Percentiles rank a stretch among this genome's conserved stretches.
Evolutionary conservation across 2,329 filamentous ascomycete genomes (phyloP).

Genomic region (Talaromyces albobiverticillius): DNA sequence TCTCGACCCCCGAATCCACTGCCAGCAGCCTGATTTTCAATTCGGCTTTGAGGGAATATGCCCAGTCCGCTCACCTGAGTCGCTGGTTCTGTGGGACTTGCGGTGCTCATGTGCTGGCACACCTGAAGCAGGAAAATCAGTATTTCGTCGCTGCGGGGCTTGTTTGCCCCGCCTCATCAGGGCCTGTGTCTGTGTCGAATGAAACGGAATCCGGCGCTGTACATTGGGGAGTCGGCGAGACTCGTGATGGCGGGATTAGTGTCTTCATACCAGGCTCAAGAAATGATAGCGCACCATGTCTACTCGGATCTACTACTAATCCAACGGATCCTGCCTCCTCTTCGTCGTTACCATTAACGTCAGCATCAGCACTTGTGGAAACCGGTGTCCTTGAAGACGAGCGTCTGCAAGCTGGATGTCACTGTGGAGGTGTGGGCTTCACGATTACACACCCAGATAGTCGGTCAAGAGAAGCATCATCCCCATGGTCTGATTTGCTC

Average conservation of each 20-base stretch:
- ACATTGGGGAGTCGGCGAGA: constrained; percentile 28
- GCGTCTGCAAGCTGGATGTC: constrained; percentile 47
- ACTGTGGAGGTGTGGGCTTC: constrained; percentile 57
- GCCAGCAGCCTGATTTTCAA: constrained; percentile 20
- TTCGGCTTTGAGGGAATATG: constrained; percentile 41
- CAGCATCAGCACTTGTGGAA: neutral
- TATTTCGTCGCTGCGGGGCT: constrained; percentile 35
- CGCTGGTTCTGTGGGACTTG: constrained; percentile 53
- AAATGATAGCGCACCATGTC: constrained; percentile 19
- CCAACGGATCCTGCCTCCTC: neutral
- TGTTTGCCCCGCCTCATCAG: constrained; percentile 17
- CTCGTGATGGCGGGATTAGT: constrained; percentile 29
- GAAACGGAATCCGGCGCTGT: constrained; percentile 19
- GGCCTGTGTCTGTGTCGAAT: constrained; percentile 7
- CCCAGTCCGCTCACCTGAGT: constrained; percentile 40
- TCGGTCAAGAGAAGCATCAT: constrained; percentile 43
- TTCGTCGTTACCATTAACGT: neutral
- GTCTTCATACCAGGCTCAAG: constrained; percentile 23
- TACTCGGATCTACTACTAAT: constrained; percentile 14
- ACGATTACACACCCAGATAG: constrained; percentile 55
- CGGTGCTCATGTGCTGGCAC: constrained; percentile 44
- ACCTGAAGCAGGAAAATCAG: constrained; percentile 22
- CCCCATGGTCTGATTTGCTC: constrained; percentile 55
- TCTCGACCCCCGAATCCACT: constrained; percentile 24
- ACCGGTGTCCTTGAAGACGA: constrained; percentile 13